Evolutionary conservation across 768 basidiomycete species (phyloP).

Genomic region (Steccherinum ochraceum): DNA sequence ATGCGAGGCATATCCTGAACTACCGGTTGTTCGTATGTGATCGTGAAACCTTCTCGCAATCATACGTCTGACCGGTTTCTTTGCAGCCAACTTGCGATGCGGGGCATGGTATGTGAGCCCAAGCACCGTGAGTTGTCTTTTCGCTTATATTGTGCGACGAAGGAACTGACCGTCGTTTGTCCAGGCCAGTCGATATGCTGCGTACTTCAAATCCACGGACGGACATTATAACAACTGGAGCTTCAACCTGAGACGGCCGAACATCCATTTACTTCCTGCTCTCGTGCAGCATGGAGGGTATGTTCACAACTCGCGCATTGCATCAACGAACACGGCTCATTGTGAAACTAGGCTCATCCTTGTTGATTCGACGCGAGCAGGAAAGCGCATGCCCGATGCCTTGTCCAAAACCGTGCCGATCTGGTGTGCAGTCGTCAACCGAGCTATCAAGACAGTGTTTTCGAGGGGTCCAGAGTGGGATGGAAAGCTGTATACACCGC

Average conservation of each 20-base stretch:
- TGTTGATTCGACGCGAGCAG: conserved; percentile 89
- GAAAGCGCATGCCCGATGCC: conserved; percentile 93
- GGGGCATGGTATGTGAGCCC: conserved; percentile 93
- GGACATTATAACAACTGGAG: conserved; percentile 83
- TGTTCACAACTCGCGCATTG: conserved; percentile 13
- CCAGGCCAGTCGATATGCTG: conserved; percentile 32
- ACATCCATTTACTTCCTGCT: conserved; percentile 67
- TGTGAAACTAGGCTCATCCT: conserved; percentile 70
- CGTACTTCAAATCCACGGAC: conserved; percentile 92
- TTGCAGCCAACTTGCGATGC: conserved; percentile 82
- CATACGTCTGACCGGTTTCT: too few relatives aligned
- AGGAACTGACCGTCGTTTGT: background rate
- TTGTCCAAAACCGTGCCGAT: conserved; percentile 65
- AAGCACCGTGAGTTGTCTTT: conserved; percentile 36
- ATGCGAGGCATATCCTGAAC: conserved; percentile 34
- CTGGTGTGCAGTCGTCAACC: conserved; percentile 90
- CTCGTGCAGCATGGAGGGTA: conserved; percentile 56
- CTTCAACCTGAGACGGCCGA: conserved; percentile 80
- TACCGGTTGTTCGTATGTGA: conserved; percentile 53
- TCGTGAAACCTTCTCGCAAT: too few relatives aligned
- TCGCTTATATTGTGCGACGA: conserved; percentile 13
- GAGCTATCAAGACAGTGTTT: conserved; percentile 37
- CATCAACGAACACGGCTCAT: background rate
- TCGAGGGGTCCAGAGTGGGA: conserved; percentile 40
- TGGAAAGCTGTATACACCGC: conserved; percentile 60